phyloP scores from a whole-genome alignment of 1,284 basidiomycete genomes.

The Polyporus tsugae region DNA sequence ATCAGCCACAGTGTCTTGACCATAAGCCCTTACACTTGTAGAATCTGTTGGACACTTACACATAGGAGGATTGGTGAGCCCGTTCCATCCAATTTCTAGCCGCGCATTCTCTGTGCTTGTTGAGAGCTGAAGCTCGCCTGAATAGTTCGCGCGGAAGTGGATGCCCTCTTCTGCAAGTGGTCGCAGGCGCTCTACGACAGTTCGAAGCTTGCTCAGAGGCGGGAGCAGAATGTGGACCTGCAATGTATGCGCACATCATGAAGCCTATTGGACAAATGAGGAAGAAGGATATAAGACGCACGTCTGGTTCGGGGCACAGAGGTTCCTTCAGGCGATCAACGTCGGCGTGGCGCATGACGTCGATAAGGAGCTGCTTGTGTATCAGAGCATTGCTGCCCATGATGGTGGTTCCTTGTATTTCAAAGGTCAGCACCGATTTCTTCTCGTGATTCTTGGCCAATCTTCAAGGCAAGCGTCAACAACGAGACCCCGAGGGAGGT shows the following conservation, averaged over 20 bases:
- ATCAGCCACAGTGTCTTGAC: neutral
- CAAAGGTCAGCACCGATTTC: conserved; percentile 77
- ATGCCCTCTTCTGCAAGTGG: conserved; percentile 77
- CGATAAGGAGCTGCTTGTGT: conserved; percentile 78
- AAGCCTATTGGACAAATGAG: neutral
- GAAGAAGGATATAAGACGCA: conserved; percentile 46
- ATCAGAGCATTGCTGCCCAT: conserved; percentile 65
- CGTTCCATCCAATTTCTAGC: conserved; percentile 85
- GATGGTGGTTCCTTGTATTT: conserved; percentile 67
- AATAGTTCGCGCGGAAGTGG: conserved; percentile 73
- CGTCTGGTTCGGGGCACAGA: conserved; percentile 89
- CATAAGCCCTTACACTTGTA: neutral
- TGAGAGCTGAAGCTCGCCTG: conserved; percentile 69
- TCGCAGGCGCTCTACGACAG: conserved; percentile 79
- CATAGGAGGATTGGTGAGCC: conserved; percentile 73
- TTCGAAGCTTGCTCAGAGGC: conserved; percentile 78
- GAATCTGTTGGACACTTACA: conserved; percentile 49
- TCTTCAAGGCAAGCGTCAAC: conserved; percentile 22
- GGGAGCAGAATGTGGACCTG: conserved; percentile 89
- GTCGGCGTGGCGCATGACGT: conserved; percentile 79
- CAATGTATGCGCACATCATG: neutral
- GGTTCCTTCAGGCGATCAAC: conserved; percentile 82
- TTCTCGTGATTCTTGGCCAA: conserved; percentile 84
- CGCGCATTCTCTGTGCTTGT: conserved; percentile 76
- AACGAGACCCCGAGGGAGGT: neutral